phyloP scores from a whole-genome alignment of 441 rosid species.

The Capsella rubella region DNA sequence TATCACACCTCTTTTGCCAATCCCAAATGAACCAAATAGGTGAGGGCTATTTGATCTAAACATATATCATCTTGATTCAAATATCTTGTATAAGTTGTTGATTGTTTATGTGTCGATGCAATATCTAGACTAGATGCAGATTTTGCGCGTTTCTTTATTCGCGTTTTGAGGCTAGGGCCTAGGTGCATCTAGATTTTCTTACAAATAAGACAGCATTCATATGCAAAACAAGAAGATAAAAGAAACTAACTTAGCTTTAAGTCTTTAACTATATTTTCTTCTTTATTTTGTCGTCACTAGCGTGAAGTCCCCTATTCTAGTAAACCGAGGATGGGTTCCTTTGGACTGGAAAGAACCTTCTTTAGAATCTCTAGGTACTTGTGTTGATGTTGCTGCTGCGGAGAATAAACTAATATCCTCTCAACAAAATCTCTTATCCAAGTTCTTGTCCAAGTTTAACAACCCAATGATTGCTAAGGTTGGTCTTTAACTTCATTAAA shows the following conservation, averaged over 20 bases:
- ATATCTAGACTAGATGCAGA: background rate
- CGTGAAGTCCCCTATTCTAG: constrained; percentile 70
- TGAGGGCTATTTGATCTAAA: constrained; percentile 8
- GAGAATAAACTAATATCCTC: constrained; percentile 31
- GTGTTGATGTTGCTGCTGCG: constrained; percentile 31
- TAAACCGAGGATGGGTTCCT: constrained; percentile 94
- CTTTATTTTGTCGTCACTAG: constrained; percentile 49
- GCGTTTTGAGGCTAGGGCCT: no score
- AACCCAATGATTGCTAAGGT: constrained; percentile 53
- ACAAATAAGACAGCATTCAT: background rate
- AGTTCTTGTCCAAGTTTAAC: constrained; percentile 53
- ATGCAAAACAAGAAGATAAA: background rate
- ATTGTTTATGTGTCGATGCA: background rate
- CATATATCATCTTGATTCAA: background rate
- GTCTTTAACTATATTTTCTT: background rate
- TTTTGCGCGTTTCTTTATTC: background rate
- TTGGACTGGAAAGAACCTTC: constrained; percentile 74
- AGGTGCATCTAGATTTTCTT: background rate
- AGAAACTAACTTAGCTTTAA: background rate
- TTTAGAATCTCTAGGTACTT: constrained; percentile 41
- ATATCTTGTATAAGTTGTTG: background rate
- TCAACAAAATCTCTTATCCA: constrained; percentile 55
- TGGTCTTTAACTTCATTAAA: background rate
- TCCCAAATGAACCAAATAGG: constrained; percentile 62
- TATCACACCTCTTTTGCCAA: constrained; percentile 74